phyloP scores from a whole-genome alignment of 805 yeast genomes.

The Kodamaea neixiangensis region DNA sequence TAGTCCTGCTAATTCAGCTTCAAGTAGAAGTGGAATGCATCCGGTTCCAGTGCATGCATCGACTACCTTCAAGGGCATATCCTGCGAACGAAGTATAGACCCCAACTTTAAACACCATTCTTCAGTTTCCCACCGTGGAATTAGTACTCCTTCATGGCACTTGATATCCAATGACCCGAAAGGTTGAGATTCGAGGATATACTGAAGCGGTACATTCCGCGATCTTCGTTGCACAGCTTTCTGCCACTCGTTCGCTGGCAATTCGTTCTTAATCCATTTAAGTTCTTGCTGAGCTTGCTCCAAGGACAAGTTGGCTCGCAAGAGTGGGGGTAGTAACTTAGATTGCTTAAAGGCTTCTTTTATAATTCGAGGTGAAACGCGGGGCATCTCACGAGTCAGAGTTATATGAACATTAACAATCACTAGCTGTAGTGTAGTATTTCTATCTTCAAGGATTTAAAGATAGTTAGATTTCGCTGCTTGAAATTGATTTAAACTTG shows the following conservation, averaged over 20 bases:
- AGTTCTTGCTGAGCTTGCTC: constrained; percentile 56
- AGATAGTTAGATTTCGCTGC: too few species aligned
- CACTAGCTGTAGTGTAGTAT: not conserved
- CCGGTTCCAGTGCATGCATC: constrained; percentile 92
- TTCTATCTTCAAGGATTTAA: not conserved
- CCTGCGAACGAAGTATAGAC: not conserved
- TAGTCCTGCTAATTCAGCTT: constrained; percentile 19
- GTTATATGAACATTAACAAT: too few species aligned
- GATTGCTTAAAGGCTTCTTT: constrained; percentile 29
- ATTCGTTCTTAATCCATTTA: constrained; percentile 62
- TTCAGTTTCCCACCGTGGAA: constrained; percentile 95
- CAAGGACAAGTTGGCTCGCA: constrained; percentile 31
- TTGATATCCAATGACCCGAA: constrained; percentile 67
- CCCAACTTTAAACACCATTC: constrained; percentile 69
- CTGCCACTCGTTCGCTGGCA: constrained; percentile 48
- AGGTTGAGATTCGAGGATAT: constrained; percentile 83
- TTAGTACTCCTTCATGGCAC: constrained; percentile 68
- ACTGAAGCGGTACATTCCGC: constrained; percentile 71
- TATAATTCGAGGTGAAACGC: constrained; percentile 30
- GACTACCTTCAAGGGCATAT: constrained; percentile 33
- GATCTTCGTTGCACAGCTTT: constrained; percentile 58
- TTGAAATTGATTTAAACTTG: too few species aligned
- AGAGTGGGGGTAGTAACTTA: constrained; percentile 33
- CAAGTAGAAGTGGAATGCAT: constrained; percentile 66
- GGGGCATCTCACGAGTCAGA: constrained; percentile 25